Conservation (phyloP, 768 basidiomycete genomes). For the Lyophyllum decastes region DNA sequence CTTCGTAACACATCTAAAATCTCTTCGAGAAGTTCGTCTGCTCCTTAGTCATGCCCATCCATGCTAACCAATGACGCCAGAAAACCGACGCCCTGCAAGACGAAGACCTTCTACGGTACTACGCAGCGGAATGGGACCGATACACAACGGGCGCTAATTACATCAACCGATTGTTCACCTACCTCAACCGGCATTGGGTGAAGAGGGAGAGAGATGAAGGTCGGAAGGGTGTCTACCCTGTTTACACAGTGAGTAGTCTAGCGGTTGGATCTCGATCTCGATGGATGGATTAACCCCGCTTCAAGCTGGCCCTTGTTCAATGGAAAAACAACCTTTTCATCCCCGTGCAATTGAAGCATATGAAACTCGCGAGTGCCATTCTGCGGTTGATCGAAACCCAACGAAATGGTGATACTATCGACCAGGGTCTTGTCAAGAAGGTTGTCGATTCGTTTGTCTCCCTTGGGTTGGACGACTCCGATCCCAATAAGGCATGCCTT, state of each 20-base stretch:
- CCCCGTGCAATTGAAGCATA: constrained; percentile 79
- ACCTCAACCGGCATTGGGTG: constrained; percentile 99
- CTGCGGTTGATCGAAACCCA: constrained; percentile 90
- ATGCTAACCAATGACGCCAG: constrained; percentile 40
- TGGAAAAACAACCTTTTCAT: constrained; percentile 94
- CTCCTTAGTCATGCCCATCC: not conserved
- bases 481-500: constrained; percentile 90
- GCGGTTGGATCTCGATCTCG: not conserved
- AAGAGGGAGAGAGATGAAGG: constrained; percentile 98
- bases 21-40: constrained; percentile 44
- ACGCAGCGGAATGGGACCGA: constrained; percentile 91
- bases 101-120: constrained; percentile 86
- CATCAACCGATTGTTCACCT: constrained; percentile 96
- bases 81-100: constrained; percentile 80
- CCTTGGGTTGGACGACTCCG: constrained; percentile 88
- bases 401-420: constrained; percentile 91
- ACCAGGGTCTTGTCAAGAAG: constrained; percentile 90
- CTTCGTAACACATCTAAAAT: constrained; percentile 83
- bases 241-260: constrained; percentile 78
- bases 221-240: constrained; percentile 89
- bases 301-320: constrained; percentile 89
- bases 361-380: constrained; percentile 85
- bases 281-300: not conserved
- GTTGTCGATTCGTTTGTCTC: constrained; percentile 95
- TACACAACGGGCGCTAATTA: constrained; percentile 98